Percentiles rank a stretch among this genome's conserved stretches.
These are phyloP conservation scores for Phaeomoniella chlamydospora DNA, from an alignment of 2,329 filamentous ascomycete species.

Conservation along the genomic window DNA sequence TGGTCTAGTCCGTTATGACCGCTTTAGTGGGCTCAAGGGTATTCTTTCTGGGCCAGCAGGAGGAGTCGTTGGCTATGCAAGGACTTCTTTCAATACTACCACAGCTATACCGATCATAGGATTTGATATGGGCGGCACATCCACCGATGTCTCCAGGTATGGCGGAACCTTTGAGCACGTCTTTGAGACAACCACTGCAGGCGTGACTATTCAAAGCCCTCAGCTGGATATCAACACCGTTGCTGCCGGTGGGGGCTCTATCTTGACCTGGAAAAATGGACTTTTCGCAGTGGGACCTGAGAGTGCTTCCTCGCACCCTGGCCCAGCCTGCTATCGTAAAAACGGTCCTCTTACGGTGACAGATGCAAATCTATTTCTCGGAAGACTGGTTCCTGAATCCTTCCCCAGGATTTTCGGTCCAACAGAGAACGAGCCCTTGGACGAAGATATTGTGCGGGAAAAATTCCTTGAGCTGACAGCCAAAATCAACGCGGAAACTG, in stretches of 20 bases:
- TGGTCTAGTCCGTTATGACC: conserved; percentile 42
- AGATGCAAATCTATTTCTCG: conserved; percentile 77
- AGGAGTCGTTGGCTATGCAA: conserved; percentile 81
- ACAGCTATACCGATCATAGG: conserved; percentile 65
- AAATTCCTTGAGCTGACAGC: conserved; percentile 28
- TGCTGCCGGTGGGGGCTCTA: conserved; percentile 51
- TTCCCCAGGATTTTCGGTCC: conserved; percentile 88
- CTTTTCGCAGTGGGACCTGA: conserved; percentile 84
- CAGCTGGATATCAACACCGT: conserved; percentile 82
- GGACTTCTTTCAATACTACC: conserved; percentile 61
- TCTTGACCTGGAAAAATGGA: conserved; percentile 68
- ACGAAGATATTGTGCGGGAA: conserved; percentile 22
- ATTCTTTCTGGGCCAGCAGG: conserved; percentile 87
- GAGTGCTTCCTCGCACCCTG: conserved; percentile 76
- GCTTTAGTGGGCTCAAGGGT: conserved; percentile 70
- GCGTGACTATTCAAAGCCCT: conserved; percentile 70
- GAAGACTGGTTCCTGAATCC: conserved; percentile 54
- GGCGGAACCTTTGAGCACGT: conserved; percentile 73
- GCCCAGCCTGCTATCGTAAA: conserved; percentile 82
- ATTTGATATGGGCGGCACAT: conserved; percentile 54
- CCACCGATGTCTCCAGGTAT: conserved; percentile 71
- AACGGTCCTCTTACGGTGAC: conserved; percentile 84
- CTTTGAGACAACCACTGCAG: conserved; percentile 74
- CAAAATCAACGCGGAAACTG: conserved; percentile 23
- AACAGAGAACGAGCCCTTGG: conserved; percentile 56